Evolutionary conservation across 2,329 filamentous ascomycete genomes (phyloP).

Genomic region (Stachybotrys chlorohalonatus): DNA sequence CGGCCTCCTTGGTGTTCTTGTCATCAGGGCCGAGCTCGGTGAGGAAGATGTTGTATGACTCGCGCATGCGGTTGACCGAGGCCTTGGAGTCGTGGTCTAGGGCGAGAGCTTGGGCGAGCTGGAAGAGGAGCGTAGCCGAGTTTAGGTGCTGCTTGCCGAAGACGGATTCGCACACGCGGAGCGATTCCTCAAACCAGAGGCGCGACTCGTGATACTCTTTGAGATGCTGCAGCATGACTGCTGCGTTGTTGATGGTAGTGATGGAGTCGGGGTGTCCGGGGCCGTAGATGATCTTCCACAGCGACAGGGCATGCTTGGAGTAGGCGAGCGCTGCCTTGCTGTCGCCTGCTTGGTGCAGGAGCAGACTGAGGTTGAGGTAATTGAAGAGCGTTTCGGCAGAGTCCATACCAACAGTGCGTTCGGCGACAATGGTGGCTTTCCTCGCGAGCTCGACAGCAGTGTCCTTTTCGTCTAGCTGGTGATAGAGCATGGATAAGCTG

Average conservation of each 20-base stretch:
- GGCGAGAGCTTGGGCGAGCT: conserved; percentile 89
- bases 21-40: conserved; percentile 78
- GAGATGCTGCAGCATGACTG: conserved; percentile 94
- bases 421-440: conserved; percentile 93
- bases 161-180: conserved; percentile 79
- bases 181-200: conserved; percentile 91
- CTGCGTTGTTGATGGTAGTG: conserved; percentile 96
- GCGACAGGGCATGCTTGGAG: conserved; percentile 81
- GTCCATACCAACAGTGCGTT: conserved; percentile 89
- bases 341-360: conserved; percentile 86
- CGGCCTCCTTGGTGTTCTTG: conserved; percentile 96
- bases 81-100: conserved; percentile 92
- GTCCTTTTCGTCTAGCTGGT: conserved; percentile 95
- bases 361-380: conserved; percentile 91
- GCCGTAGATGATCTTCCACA: conserved; percentile 97
- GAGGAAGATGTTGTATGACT: conserved; percentile 94
- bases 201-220: conserved; percentile 93
- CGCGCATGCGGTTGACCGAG: conserved; percentile 87
- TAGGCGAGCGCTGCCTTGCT: conserved; percentile 82
- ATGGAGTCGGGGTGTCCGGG: conserved; percentile 92
- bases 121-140: conserved; percentile 90
- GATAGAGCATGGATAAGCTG: conserved; percentile 90
- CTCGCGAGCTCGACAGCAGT: conserved; percentile 89
- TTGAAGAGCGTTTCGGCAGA: conserved; percentile 88
- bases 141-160: conserved; percentile 88